Evolutionary conservation across 2,329 filamentous ascomycete species (phyloP).

Genomic region (Exophiala mesophila): DNA sequence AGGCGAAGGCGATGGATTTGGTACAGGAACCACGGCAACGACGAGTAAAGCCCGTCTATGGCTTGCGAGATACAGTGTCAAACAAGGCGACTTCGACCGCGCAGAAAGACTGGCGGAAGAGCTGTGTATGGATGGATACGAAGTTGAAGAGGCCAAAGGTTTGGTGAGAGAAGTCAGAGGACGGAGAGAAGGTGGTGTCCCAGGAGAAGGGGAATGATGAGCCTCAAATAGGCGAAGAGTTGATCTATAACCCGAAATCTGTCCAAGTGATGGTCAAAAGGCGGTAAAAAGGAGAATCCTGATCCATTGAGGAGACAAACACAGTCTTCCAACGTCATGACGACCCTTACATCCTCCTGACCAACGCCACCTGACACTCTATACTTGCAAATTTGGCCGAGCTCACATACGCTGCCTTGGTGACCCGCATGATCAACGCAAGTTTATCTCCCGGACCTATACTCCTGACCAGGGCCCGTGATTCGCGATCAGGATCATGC

Average conservation of each 20-base stretch:
- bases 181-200: slow-evolving; percentile 53
- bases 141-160: slow-evolving; percentile 95
- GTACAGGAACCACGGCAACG: slow-evolving; percentile 82
- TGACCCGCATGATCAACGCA: slow-evolving; percentile 14
- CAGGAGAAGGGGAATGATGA: not conserved
- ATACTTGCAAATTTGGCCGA: slow-evolving; percentile 14
- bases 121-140: slow-evolving; percentile 89
- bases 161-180: slow-evolving; percentile 81
- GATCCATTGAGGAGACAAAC: no score
- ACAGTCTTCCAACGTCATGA: no score
- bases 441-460: slow-evolving; percentile 14
- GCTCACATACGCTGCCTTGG: slow-evolving; percentile 15
- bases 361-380: slow-evolving; percentile 11
- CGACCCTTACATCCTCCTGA: slow-evolving; percentile 14
- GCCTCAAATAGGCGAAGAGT: no score
- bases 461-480: slow-evolving; percentile 6
- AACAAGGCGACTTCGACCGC: slow-evolving; percentile 66
- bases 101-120: slow-evolving; percentile 81
- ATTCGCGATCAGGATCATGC: no score
- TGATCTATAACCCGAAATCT: no score
- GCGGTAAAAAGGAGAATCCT: no score
- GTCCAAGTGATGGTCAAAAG: not conserved
- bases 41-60: slow-evolving; percentile 92
- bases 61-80: slow-evolving; percentile 79
- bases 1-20: slow-evolving; percentile 41